phyloP scores from a whole-genome alignment of 2,329 filamentous ascomycete genomes.

The Talaromyces sp. region DNA sequence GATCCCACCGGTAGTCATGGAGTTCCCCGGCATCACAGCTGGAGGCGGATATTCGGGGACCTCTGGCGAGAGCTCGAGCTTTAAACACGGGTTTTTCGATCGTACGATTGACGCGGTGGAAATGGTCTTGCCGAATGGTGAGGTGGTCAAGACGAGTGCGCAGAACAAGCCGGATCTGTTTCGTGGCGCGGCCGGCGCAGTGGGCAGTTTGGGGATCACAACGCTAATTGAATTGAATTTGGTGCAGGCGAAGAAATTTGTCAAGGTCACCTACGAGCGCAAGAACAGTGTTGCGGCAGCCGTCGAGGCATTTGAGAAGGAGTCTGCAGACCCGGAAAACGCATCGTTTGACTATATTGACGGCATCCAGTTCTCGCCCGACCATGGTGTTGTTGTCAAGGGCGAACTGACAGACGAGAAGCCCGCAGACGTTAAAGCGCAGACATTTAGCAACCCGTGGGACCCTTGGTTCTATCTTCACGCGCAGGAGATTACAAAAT shows the following conservation, averaged over 20 bases:
- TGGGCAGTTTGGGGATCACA: constrained; percentile 57
- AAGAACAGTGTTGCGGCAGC: constrained; percentile 46
- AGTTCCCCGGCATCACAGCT: constrained; percentile 64
- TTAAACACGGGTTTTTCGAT: constrained; percentile 63
- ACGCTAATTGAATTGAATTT: constrained; percentile 58
- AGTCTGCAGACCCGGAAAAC: constrained; percentile 27
- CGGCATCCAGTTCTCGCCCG: constrained; percentile 57
- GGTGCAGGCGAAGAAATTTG: constrained; percentile 49
- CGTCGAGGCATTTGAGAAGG: constrained; percentile 44
- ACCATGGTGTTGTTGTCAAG: constrained; percentile 54
- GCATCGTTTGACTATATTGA: constrained; percentile 59
- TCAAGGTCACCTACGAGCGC: constrained; percentile 59
- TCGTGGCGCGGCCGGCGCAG: constrained; percentile 53
- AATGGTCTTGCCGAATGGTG: constrained; percentile 57
- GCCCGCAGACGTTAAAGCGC: constrained; percentile 25
- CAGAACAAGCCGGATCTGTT: constrained; percentile 54
- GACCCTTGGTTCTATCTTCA: constrained; percentile 75
- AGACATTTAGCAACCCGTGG: constrained; percentile 50
- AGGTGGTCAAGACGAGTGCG: constrained; percentile 34
- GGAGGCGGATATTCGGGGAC: constrained; percentile 62
- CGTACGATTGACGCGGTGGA: constrained; percentile 57
- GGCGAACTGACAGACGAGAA: constrained; percentile 52
- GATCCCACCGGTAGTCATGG: constrained; percentile 63
- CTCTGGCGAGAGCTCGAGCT: constrained; percentile 59
- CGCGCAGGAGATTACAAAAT: constrained; percentile 38